Evolutionary conservation across 2,329 filamentous ascomycete species (phyloP).

Genomic region (Alternaria rosae): DNA sequence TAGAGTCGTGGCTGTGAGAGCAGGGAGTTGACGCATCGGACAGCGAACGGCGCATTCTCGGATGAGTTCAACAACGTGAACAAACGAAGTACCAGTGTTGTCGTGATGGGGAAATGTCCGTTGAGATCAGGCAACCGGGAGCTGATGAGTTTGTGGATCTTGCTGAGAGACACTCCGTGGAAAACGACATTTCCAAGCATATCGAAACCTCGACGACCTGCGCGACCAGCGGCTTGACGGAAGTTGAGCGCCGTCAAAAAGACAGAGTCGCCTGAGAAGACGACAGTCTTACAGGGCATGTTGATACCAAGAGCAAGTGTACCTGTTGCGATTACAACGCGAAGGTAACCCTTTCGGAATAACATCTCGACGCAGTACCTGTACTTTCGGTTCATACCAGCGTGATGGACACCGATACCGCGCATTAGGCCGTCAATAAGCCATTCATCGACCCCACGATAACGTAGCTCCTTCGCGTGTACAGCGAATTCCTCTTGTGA

Average conservation of each 20-base stretch:
- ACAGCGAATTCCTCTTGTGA: conserved; percentile 65
- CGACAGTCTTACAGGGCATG: conserved; percentile 77
- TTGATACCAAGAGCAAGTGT: conserved; percentile 79
- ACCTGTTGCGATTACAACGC: conserved; percentile 76
- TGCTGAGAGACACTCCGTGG: conserved; percentile 66
- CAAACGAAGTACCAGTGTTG: conserved; percentile 73
- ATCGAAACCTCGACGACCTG: conserved; percentile 81
- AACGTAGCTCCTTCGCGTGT: conserved; percentile 61
- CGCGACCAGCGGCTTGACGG: conserved; percentile 77
- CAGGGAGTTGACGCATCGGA: conserved; percentile 69
- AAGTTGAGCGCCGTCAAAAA: conserved; percentile 79
- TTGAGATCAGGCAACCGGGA: conserved; percentile 76
- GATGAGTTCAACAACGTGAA: conserved; percentile 73
- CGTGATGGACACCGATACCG: conserved; percentile 79
- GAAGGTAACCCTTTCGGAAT: conserved; percentile 75
- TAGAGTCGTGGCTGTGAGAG: conserved; percentile 75
- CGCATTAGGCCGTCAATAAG: conserved; percentile 69
- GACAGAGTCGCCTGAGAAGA: conserved; percentile 76
- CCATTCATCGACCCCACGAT: conserved; percentile 58
- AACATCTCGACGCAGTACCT: conserved; percentile 76
- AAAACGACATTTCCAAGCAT: conserved; percentile 83
- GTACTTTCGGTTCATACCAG: conserved; percentile 80
- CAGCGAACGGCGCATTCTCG: conserved; percentile 67
- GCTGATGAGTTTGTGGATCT: conserved; percentile 73
- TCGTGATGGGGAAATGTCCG: conserved; percentile 81